Evolutionary conservation across 805 yeast species (phyloP).

Genomic region (Saccharomyces kudriavzevii): DNA sequence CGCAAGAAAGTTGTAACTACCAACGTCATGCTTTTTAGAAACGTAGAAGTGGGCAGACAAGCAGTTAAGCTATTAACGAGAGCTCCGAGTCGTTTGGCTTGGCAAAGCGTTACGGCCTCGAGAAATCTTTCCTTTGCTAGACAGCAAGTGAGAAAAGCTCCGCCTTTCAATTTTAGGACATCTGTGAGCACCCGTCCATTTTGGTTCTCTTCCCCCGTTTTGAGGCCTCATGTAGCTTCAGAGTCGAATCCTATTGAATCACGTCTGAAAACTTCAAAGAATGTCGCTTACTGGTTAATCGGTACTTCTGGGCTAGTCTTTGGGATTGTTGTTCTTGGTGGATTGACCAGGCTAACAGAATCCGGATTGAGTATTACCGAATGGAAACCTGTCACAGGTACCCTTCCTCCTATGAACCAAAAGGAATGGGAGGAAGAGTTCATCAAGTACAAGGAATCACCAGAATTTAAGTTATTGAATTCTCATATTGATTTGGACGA

Average conservation of each 20-base stretch:
- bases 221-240: not conserved
- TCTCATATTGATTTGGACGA: constrained; percentile 78
- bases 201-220: not conserved
- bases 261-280: constrained; percentile 34
- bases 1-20: not conserved
- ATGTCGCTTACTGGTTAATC: constrained; percentile 80
- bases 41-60: not conserved
- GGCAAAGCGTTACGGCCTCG: not conserved
- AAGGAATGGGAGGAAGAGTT: constrained; percentile 84
- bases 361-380: constrained; percentile 94
- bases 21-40: not conserved
- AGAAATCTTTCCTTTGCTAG: not conserved
- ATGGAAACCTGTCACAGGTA: constrained; percentile 97
- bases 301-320: constrained; percentile 85
- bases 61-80: not conserved
- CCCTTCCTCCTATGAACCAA: constrained; percentile 78
- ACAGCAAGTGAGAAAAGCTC: not conserved
- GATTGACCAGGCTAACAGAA: constrained; percentile 89
- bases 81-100: not conserved
- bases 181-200: not conserved
- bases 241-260: constrained; percentile 31
- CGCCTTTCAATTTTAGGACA: not conserved
- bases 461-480: constrained; percentile 85
- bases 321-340: constrained; percentile 94
- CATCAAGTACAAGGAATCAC: constrained; percentile 69